Evolutionary conservation across 1,284 basidiomycete species (phyloP).

Genomic region (Ustilago esculenta): DNA sequence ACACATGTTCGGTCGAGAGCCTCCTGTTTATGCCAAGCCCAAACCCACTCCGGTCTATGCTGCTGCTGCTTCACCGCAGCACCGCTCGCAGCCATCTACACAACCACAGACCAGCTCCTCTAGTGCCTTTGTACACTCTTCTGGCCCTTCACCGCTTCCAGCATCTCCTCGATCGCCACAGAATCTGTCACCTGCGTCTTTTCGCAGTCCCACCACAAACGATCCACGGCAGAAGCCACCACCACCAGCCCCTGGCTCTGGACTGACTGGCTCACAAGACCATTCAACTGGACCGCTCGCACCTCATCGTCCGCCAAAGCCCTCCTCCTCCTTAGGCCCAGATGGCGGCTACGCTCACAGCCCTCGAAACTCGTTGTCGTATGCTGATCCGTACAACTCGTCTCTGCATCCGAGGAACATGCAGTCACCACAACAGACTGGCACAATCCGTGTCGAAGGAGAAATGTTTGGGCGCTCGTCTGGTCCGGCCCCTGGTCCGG

Average conservation of each 20-base stretch:
- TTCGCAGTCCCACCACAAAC: not conserved
- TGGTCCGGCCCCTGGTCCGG: not conserved
- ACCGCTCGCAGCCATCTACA: conserved; percentile 35
- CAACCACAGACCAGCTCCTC: conserved; percentile 33
- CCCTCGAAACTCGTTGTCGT: conserved; percentile 14
- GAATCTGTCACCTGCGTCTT: conserved; percentile 1
- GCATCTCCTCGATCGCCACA: conserved; percentile 27
- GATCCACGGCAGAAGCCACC: conserved; percentile 27
- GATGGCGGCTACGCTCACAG: conserved; percentile 17
- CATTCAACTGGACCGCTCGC: not conserved
- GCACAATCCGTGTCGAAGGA: not conserved
- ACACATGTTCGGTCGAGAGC: conserved; percentile 81
- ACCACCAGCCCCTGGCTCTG: conserved; percentile 15
- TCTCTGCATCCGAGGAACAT: conserved; percentile 1
- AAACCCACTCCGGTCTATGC: conserved; percentile 52
- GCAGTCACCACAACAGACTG: conserved; percentile 18
- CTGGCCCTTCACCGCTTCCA: conserved; percentile 23
- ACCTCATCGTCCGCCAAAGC: conserved; percentile 43
- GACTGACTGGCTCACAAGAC: conserved; percentile 14
- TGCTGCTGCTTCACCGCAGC: conserved; percentile 24
- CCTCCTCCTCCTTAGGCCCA: conserved; percentile 15
- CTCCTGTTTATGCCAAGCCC: conserved; percentile 91
- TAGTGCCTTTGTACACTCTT: conserved; percentile 5
- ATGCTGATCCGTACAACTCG: conserved; percentile 6
- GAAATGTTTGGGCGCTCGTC: conserved; percentile 13